Percentiles rank a stretch among this genome's conserved stretches.
phyloP scores from a whole-genome alignment of 805 yeast genomes.

The Myxozyma mucilagina region DNA sequence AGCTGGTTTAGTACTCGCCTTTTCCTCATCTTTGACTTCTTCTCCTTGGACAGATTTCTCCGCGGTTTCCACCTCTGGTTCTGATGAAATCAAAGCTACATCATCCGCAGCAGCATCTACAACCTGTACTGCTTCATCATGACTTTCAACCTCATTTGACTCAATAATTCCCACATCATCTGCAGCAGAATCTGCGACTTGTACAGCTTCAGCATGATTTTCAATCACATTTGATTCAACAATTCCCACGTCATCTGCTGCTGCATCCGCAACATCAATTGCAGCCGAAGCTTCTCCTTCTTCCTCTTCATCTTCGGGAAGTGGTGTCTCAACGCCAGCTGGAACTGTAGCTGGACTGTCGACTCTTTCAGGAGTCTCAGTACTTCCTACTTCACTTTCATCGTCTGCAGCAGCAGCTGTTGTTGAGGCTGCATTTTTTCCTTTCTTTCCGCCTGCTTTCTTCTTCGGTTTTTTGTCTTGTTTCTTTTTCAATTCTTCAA shows the following conservation, averaged over 20 bases:
- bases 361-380: conserved; percentile 15
- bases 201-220: too few relatives aligned
- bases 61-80: conserved; percentile 34
- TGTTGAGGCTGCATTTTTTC: background rate
- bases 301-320: conserved; percentile 37
- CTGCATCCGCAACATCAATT: conserved; percentile 51
- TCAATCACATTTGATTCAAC: background rate
- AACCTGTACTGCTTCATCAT: too few relatives aligned
- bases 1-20: background rate
- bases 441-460: conserved; percentile 20
- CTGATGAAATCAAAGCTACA: background rate
- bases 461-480: conserved; percentile 49
- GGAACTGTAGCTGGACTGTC: conserved; percentile 15
- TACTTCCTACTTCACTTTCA: background rate
- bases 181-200: background rate
- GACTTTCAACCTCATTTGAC: too few relatives aligned
- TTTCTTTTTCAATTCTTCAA: conserved; percentile 64
- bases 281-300: conserved; percentile 35
- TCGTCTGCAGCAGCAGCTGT: background rate
- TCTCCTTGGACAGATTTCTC: conserved; percentile 40
- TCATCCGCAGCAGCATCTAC: background rate
- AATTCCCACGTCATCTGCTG: conserved; percentile 41
- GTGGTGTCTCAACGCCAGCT: conserved; percentile 32
- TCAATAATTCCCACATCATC: background rate
- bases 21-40: conserved; percentile 2